Base-by-base conservation (phyloP, 2,329 filamentous ascomycete genomes). In the Bisporella sp. region DNA sequence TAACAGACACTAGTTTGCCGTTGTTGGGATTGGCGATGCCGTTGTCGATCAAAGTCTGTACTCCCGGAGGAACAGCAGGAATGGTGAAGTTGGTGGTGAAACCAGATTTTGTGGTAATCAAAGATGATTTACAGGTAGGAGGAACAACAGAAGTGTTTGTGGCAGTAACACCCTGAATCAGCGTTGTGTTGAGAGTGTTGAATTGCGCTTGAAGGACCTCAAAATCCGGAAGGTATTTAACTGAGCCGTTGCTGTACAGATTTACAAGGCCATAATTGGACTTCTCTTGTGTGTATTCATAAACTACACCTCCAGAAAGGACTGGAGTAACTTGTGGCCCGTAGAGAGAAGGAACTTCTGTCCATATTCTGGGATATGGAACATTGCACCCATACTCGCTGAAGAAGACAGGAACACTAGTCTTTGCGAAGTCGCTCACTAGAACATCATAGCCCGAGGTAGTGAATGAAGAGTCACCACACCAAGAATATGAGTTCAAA, bases 61-160 rank as follows among this genome's bases (percentile, higher is more conserved):
- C 84, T 57, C 83, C 86, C 4, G 78, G 73, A 9, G 89, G 89
- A 5, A 81, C 74, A 4, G 63, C 70, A 45, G 86, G 91, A 51
- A 96, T 73, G 43, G 83, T 84, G 72, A 95, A 97, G 74, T 89
- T 85, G 67, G 72, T 83, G 69, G 78, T 79, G 74, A 96, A 95
- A 54, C 76, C 78, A 53, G 76, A 70, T 56, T 74, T 73, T 53
- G 73, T 76, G 53, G 73, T 76, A 70, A 96, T 91, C 48, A 95
- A 73, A 53, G 73, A 76, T 32, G 74, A 53, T 55, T 71, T 71
- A 74, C 92, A 96, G 50, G 69, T 73, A 33, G 87, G 84, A 3
- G 87, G 68, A 37, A 73, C 69, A 53, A 78, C 71, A 33, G 70
- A 66, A 31, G 76, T 76, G 52, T 75, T 76, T 46, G 75, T 71